Base-by-base conservation (phyloP, 371 early-diverging fungal genomes). In the Circinella umbellata region DNA sequence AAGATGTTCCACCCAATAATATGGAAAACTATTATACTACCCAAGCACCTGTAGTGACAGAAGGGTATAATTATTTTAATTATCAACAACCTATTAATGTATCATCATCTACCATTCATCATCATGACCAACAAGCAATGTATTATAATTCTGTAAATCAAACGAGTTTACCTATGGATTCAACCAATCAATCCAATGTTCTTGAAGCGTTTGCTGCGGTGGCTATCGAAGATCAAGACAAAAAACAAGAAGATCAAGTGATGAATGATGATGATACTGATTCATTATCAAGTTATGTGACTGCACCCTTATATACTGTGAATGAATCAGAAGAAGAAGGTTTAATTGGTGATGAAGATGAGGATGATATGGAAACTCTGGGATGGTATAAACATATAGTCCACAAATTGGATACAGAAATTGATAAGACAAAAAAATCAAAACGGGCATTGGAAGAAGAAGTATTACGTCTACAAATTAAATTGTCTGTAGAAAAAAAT, bases 401-500 rank as follows among this genome's bases (percentile, higher is more conserved):
- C 27, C 4, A 20, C 1, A 17, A 38, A 14, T 51, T 54, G 11
- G 66, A 66, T 38, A n/a, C 47, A 4, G 48, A 54, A 18, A 49
- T 61, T 5, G 51, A 66, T 18, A 34, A 51, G 9, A 53, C 46
- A 35, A 46, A 54, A 37, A 66, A 54, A 39, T 53, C 37, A 37
- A 71, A 65, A 46, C 38, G 38, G 3, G 51, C 38, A 34, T 36
- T 67, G 6, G 55, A 67, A 38, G 63, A 59, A 38, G 71, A 71
- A 46, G 14, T 71, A 5, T 63, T 71, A 27, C 61, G 66, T 9
- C 34, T 71, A 7, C 71, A 64, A 46, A 67, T 71, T 4, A 53
- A 38, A 9, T 53, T 49, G 27, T 71, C 71, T 11, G 63, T 71
- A 27, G 46, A 61, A 18, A 48, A 67, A 54, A 53, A 66, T 37